Evolutionary conservation across 2,329 filamentous ascomycete species (phyloP), one percentile per base, ranked within the genome.

Genomic region (Westerdykella aurantiaca): DNA sequence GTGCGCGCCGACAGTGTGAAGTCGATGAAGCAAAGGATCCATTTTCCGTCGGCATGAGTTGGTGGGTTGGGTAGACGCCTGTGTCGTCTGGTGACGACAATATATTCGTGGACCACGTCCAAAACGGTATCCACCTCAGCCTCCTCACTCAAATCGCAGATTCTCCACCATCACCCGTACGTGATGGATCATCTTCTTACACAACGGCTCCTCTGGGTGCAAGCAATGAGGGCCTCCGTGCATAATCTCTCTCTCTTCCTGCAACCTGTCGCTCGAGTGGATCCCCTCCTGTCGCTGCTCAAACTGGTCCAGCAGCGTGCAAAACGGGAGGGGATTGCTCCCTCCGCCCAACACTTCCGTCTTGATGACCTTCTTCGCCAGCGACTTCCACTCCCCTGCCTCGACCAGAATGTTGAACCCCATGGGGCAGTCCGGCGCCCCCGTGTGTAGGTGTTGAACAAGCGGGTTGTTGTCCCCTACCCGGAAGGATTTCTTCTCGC

Each of bases 351-450:
- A 37, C 1, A 76, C 56, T 51, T 74, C 72, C 1, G 64, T 66
- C 42, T 60, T 67, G 18, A 76, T 59, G n/a, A 70, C 71, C 40
- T 68, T 69, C 52, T 72, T 72, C 3, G 68, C 68, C 38, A 76
- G 48, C 7, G 40, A 55, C 31, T 55, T 63, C 72, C 72, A 76
- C 40, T 75, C 72, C 0, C 49, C 49, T 0, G 69, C 57, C 17
- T 62, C 66, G 1, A 76, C 55, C n/a, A 72, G 66, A 29, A 76
- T 56, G 17, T 64, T 60, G 45, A 75, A 73, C 0, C 67, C 61
- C 47, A 71, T 69, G 0, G 68, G 68, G 48, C 73, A 76, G 41
- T 70, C 65, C 0, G 53, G 33, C 0, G 54, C 63, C 2, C 69
- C 69, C 0, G 72, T 71, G 39, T 76, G 73, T 4, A 74, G 48